Evolutionary conservation across 2,329 filamentous ascomycete species (phyloP).

Genomic region (Trichoderma koningii): DNA sequence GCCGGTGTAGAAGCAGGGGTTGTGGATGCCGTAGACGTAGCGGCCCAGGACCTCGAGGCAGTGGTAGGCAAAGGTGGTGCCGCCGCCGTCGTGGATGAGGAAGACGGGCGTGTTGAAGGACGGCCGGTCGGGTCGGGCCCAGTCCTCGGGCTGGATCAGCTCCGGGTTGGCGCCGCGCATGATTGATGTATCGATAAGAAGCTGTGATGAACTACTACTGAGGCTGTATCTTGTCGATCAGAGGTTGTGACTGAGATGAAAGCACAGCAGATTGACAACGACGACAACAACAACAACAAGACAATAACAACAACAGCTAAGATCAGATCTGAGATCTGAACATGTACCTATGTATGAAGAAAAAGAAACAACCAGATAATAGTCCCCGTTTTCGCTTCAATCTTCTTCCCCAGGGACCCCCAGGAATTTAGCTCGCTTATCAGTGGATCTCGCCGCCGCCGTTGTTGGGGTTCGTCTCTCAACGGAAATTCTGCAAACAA

Average conservation of each 20-base stretch:
- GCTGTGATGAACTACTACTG: too few species aligned
- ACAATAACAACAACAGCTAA: too few species aligned
- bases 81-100: conserved; percentile 63
- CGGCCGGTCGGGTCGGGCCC: conserved; percentile 32
- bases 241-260: neutral
- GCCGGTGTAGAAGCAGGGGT: conserved; percentile 53
- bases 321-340: too few species aligned
- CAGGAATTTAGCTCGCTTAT: conserved; percentile 20
- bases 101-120: conserved; percentile 49
- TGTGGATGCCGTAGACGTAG: conserved; percentile 56
- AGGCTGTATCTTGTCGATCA: neutral
- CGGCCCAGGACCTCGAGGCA: conserved; percentile 53
- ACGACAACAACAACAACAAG: too few species aligned
- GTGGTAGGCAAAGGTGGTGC: conserved; percentile 61
- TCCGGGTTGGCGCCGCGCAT: conserved; percentile 37
- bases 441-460: conserved; percentile 14
- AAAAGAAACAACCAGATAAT: neutral
- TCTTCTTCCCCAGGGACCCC: conserved; percentile 10
- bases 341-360: too few species aligned
- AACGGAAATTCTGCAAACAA: conserved; percentile 2
- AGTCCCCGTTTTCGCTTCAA: too few species aligned
- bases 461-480: conserved; percentile 22
- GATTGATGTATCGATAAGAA: conserved; percentile 14
- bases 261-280: too few species aligned
- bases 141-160: conserved; percentile 41